phyloP scores from a whole-genome alignment of 2,329 filamentous ascomycete species.

The Cryphonectria parasitica region DNA sequence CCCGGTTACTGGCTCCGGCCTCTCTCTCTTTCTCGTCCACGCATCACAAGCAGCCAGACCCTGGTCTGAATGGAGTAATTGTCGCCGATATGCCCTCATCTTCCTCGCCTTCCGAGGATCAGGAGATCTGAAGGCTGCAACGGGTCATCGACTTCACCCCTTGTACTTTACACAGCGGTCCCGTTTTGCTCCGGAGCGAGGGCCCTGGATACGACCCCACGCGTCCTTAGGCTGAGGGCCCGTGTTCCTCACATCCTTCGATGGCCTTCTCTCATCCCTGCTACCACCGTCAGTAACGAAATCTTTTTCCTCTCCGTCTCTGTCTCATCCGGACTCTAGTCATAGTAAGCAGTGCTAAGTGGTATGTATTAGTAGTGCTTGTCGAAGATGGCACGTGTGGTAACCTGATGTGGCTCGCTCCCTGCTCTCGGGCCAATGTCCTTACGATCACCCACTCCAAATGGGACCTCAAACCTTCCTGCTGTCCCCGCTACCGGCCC shows the following conservation, averaged over 20 bases:
- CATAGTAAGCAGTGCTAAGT: no score
- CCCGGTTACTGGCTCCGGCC: background rate
- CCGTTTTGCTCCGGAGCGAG: slow-evolving; percentile 1
- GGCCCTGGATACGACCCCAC: slow-evolving; percentile 2
- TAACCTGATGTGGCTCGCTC: slow-evolving; percentile 27
- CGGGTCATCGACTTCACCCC: background rate
- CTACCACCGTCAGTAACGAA: slow-evolving; percentile 5
- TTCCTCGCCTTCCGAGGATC: background rate
- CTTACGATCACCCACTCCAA: slow-evolving; percentile 36
- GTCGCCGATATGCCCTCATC: slow-evolving; percentile 11
- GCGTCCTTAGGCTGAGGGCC: background rate
- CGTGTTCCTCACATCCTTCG: slow-evolving; percentile 22
- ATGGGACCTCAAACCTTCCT: slow-evolving; percentile 27
- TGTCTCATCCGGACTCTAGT: no score
- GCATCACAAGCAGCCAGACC: background rate
- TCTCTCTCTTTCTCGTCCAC: background rate
- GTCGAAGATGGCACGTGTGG: slow-evolving; percentile 26
- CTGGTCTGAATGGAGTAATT: slow-evolving; percentile 2
- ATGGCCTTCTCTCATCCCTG: slow-evolving; percentile 25
- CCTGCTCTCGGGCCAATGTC: slow-evolving; percentile 45
- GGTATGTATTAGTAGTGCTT: background rate
- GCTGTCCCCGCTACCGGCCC: slow-evolving; percentile 38
- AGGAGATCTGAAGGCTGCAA: background rate
- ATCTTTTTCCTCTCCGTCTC: background rate
- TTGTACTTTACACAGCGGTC: background rate